Conservation (phyloP, 495 filamentous ascomycete genomes). For the Aspergillus sclerotioniger region DNA sequence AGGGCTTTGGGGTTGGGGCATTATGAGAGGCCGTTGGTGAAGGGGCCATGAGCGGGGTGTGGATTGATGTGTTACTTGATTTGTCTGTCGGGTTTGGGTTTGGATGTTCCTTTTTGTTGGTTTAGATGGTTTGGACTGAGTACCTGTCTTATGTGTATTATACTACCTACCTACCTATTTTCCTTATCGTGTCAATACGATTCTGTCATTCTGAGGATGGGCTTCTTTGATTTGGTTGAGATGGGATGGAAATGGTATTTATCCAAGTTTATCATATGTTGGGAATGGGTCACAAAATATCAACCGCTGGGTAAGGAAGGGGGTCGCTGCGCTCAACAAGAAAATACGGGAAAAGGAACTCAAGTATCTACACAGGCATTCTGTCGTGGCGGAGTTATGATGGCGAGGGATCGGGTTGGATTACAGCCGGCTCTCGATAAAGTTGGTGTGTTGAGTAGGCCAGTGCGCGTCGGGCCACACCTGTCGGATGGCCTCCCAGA, state of each 20-base stretch:
- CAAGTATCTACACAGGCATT: not conserved
- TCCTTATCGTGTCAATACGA: not conserved
- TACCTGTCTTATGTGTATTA: not conserved
- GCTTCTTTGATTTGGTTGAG: not conserved
- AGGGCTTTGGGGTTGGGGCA: constrained; percentile 38
- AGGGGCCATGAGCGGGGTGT: not conserved
- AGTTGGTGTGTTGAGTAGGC: constrained; percentile 65
- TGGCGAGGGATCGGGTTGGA: not conserved
- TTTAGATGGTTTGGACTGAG: not conserved
- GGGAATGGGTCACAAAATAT: too few relatives aligned
- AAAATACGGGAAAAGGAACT: not conserved
- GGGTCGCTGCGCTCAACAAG: constrained; percentile 7
- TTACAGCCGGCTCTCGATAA: constrained; percentile 62
- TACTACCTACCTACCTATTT: not conserved
- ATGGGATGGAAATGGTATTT: not conserved
- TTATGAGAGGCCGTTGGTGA: constrained; percentile 28
- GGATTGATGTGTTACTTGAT: not conserved
- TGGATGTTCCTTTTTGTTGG: not conserved
- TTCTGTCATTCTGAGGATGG: not conserved
- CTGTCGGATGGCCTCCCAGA: constrained; percentile 81
- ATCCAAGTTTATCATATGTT: not conserved
- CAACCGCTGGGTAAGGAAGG: not conserved
- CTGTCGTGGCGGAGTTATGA: not conserved
- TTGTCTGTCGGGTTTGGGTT: not conserved
- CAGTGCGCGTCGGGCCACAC: constrained; percentile 84